These are phyloP conservation scores for Colletotrichum spinosum DNA, from an alignment of 2,329 filamentous ascomycete genomes.

Conservation along the genomic window DNA sequence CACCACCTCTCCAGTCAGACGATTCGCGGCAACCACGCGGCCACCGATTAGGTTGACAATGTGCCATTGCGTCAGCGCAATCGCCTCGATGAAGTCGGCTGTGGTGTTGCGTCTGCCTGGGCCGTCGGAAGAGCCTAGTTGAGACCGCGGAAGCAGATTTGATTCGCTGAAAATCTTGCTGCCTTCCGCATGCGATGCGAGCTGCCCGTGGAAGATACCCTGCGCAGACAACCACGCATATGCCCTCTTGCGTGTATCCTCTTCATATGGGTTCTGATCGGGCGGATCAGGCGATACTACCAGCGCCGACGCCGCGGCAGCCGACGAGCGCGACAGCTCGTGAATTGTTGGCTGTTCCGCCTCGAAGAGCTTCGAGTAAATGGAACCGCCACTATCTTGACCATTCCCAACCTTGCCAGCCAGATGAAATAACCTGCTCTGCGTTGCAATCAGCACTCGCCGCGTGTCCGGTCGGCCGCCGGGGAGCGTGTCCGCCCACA, in stretches of 20 bases:
- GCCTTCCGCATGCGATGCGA: conserved; percentile 76
- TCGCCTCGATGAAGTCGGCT: conserved; percentile 80
- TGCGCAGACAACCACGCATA: conserved; percentile 94
- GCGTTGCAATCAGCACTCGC: conserved; percentile 83
- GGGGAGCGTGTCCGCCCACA: conserved; percentile 83
- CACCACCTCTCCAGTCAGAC: conserved; percentile 85
- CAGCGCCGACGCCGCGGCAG: conserved; percentile 72
- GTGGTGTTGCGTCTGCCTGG: conserved; percentile 71
- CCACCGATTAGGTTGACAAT: conserved; percentile 86
- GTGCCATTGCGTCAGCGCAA: conserved; percentile 94
- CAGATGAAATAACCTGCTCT: conserved; percentile 82
- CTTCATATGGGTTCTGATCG: conserved; percentile 65
- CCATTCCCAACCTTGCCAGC: conserved; percentile 80
- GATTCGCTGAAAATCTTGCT: conserved; percentile 82
- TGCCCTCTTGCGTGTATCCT: conserved; percentile 72
- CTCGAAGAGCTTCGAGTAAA: conserved; percentile 91
- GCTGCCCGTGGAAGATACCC: conserved; percentile 87
- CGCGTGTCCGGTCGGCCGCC: conserved; percentile 77
- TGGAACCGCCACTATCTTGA: conserved; percentile 84
- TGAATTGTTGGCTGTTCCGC: conserved; percentile 83
- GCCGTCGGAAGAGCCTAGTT: conserved; percentile 58
- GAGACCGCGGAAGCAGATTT: conserved; percentile 79
- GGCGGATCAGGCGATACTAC: conserved; percentile 81
- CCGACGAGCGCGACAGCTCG: conserved; percentile 73
- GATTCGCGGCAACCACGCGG: conserved; percentile 85